Base-by-base conservation (phyloP, 2,329 filamentous ascomycete genomes). In the Colletotrichum graminicola region DNA sequence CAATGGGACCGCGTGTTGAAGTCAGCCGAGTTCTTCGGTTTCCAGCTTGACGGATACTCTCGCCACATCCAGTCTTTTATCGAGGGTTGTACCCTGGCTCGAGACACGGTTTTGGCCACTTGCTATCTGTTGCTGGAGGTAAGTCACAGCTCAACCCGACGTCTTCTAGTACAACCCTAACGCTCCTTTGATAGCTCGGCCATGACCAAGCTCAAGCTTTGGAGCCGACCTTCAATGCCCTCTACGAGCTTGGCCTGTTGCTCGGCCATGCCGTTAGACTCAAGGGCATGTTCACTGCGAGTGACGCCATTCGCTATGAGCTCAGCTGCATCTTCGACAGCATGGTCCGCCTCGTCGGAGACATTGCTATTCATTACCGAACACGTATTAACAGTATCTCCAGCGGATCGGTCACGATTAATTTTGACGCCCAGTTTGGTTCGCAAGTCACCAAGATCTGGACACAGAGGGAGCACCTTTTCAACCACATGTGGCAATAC, bases 1-100 rank as follows among this genome's bases (percentile, higher is more conserved):
- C 78, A 80, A 57, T 83, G 81, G 81, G 82, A 84, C 66, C 78
- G 79, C 1, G 81, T 83, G 1, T 75, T 84, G 39, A 80, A 79
- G 49, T 78, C 79, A 21, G 82, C 82, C 3, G 80, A 83, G 68
- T 83, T 81, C 76, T 83, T 83, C 54, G 82, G 81, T 3, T 76
- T 82, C 6, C 81, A 83, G 70, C 75, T 84, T 21, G 80, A 78
- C 68, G 75, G 77, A 4, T 82, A 83, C 23, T 80, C 79, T 8
- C 73, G 74, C 32, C 78, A 77, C 26, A 76, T 83, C 1, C 77
- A 79, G 10, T n/a, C 56, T 0, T 77, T 79, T 26, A 72, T 73
- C 1, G 62, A 73, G 5, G 76, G 76, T 0, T 74, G 71, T 23
- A 76, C 65, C 75, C 79, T 74, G 21, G 55, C 62, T 5, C 67